Evolutionary conservation across 768 basidiomycete species (phyloP).

Genomic region (Hygrophoropsis aurantiaca): DNA sequence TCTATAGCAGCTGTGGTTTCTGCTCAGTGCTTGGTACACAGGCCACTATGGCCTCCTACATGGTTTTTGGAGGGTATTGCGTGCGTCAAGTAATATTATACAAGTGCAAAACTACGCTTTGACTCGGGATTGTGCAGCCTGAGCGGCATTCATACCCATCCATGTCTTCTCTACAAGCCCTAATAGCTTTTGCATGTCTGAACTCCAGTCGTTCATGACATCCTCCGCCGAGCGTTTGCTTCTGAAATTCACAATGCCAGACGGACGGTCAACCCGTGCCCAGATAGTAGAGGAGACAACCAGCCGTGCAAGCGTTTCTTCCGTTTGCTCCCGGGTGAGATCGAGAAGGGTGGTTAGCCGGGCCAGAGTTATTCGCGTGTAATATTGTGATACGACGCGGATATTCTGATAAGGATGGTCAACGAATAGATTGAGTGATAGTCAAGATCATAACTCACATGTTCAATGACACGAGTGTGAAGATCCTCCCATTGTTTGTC

Average conservation of each 20-base stretch:
- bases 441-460: constrained; percentile 54
- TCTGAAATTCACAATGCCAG: constrained; percentile 86
- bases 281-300: constrained; percentile 92
- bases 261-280: constrained; percentile 91
- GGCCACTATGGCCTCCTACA: not conserved
- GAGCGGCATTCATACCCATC: constrained; percentile 92
- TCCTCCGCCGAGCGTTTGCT: constrained; percentile 83
- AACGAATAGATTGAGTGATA: not conserved
- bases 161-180: constrained; percentile 97
- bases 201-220: constrained; percentile 98
- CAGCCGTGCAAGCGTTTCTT: constrained; percentile 83
- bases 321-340: constrained; percentile 77
- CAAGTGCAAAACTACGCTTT: constrained; percentile 33
- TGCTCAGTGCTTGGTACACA: too few relatives aligned
- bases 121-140: constrained; percentile 74
- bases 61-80: not conserved
- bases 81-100: constrained; percentile 3
- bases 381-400: constrained; percentile 91
- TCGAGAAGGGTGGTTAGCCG: constrained; percentile 88
- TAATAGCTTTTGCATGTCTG: constrained; percentile 90
- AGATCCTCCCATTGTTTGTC: constrained; percentile 92
- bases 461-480: constrained; percentile 94
- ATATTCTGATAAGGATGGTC: constrained; percentile 66
- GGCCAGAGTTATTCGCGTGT: constrained; percentile 84
- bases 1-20: too few relatives aligned